Conservation (phyloP, 1,139 yeast genomes). For the Candida glucosophila region DNA sequence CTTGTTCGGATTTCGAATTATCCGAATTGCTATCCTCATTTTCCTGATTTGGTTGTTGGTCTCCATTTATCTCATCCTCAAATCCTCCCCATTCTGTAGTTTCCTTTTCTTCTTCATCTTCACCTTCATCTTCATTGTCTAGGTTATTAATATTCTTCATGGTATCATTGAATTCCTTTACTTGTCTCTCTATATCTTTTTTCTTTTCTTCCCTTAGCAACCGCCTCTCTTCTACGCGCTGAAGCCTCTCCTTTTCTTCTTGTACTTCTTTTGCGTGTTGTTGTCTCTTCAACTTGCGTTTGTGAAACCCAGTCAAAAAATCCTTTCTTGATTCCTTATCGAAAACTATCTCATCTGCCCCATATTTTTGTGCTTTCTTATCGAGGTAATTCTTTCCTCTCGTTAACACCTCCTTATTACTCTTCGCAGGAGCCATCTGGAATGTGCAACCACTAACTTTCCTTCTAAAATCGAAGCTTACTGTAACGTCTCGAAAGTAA, state of each 20-base stretch:
- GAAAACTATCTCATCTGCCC: conserved; percentile 75
- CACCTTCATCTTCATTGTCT: conserved; percentile 27
- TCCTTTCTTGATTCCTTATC: conserved; percentile 69
- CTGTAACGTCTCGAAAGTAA: too few species aligned
- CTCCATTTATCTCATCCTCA: conserved; percentile 11
- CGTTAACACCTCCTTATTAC: conserved; percentile 79
- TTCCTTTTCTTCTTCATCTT: conserved; percentile 27
- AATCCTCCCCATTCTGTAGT: conserved; percentile 20
- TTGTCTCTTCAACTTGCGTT: conserved; percentile 80
- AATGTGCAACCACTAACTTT: too few species aligned
- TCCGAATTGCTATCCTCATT: conserved; percentile 10
- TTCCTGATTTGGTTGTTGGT: conserved; percentile 34
- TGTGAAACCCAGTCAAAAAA: conserved; percentile 90
- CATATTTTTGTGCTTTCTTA: conserved; percentile 51
- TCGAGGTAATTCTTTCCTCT: conserved; percentile 79
- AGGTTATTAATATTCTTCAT: conserved; percentile 35
- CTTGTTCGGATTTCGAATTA: conserved; percentile 26
- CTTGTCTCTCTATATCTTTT: conserved; percentile 52
- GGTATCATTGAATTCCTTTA: conserved; percentile 49
- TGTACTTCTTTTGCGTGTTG: conserved; percentile 72
- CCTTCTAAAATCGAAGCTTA: too few species aligned
- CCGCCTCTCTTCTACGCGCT: conserved; percentile 69
- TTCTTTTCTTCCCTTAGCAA: conserved; percentile 62
- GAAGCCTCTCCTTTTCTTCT: conserved; percentile 68
- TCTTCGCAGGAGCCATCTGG: conserved; percentile 15